Evolutionary conservation across 805 yeast species (phyloP).

Genomic region (Myxozyma sirexii): DNA sequence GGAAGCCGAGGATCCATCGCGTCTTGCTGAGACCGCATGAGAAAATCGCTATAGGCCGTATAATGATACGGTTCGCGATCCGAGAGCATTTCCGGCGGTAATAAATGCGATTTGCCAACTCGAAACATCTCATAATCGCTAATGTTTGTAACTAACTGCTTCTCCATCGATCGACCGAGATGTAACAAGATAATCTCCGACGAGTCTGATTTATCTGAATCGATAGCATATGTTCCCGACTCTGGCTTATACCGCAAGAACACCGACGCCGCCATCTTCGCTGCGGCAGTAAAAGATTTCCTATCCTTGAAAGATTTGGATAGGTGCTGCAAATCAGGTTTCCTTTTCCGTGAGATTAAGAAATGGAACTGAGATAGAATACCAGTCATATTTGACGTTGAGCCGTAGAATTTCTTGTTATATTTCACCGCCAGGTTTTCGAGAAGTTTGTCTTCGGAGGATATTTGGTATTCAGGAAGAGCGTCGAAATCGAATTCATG

Average conservation of each 20-base stretch:
- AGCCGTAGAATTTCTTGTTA: constrained; percentile 58
- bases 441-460: constrained; percentile 65
- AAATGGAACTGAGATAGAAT: constrained; percentile 73
- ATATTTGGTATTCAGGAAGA: constrained; percentile 61
- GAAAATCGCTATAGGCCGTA: constrained; percentile 64
- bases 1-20: constrained; percentile 77
- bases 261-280: constrained; percentile 57
- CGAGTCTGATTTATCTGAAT: constrained; percentile 68
- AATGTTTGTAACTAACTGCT: constrained; percentile 64
- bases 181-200: constrained; percentile 67
- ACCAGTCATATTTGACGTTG: constrained; percentile 87
- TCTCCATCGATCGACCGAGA: constrained; percentile 80
- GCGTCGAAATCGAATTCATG: constrained; percentile 66
- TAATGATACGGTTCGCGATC: constrained; percentile 62
- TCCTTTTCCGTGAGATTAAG: constrained; percentile 63
- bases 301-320: neutral
- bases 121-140: constrained; percentile 52
- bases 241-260: constrained; percentile 54
- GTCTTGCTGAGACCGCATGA: constrained; percentile 90
- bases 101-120: constrained; percentile 33
- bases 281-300: constrained; percentile 48
- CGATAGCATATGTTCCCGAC: constrained; percentile 61
- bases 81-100: constrained; percentile 22
- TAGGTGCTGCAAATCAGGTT: constrained; percentile 44
- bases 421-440: constrained; percentile 50